Base-by-base conservation (phyloP, 306 rosid species). In the Echinosophora koreensis region DNA sequence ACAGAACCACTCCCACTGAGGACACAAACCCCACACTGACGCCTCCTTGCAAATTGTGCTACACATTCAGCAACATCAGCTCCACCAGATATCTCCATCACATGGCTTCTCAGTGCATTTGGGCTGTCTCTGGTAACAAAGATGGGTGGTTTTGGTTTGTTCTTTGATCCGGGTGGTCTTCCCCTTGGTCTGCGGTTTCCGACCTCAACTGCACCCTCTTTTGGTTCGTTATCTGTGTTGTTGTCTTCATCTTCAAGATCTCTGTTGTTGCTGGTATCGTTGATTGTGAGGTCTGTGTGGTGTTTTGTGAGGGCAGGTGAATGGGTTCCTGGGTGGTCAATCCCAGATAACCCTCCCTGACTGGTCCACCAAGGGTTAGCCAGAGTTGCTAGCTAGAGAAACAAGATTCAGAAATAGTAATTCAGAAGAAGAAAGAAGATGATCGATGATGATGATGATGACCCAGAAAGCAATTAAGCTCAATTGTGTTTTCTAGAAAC, bases 331-430 rank as follows among this genome's bases (percentile, higher is more conserved):
- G 84, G 89, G 87, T 90, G 89, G 87, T 90, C 99, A 66, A 89
- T 83, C 13, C 92, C 97, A 73, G 90, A 83, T 81, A 90, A 75
- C 85, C 97, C 97, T 61, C 88, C 90, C 84, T 86, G 95, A 34
- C 81, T 81, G 8, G 91, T 83, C 98, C 98, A 95, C 98, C 98
- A 95, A 50, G 97, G 98, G 75, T 90, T 95, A 74, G 98, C 97
- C 98, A 95, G 90, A 77, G 4, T 82, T 83, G 83, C 71, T 72
- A 41, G 55, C 10, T 30, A 30, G 32, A 2, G 2, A 30, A 3
- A 30, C 32, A 30, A 30, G 32, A 30, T 30, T 30, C 32, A 30
- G 32, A 50, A 50, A 50, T 14, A 27, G 17, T 4, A 30, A 16
- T 7, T 17, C n/a, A 27, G 39, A 58, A 58, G 39, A 27, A 51